Percentiles rank a stretch among this genome's conserved stretches.
Conservation (phyloP, 1,284 basidiomycete species). For the Vanrija sp. region DNA sequence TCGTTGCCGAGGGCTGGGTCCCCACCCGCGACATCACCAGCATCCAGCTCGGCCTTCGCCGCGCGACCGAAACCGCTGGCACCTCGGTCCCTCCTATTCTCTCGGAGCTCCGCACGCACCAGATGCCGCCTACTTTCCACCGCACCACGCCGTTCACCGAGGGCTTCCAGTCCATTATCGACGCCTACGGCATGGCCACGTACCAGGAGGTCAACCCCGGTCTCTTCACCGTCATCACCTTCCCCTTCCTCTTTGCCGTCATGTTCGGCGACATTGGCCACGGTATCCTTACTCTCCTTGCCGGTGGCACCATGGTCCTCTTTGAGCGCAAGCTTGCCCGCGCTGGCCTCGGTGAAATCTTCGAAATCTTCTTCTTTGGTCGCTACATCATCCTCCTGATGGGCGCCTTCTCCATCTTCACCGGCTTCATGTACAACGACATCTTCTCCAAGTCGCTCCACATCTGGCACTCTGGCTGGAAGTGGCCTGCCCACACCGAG, state of each 20-base stretch:
- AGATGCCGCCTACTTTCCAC: conserved; percentile 92
- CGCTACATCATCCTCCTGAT: conserved; percentile 98
- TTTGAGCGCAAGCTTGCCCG: conserved; percentile 77
- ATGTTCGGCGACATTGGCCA: conserved; percentile 99
- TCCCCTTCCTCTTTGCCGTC: conserved; percentile 98
- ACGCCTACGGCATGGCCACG: conserved; percentile 89
- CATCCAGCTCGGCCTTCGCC: conserved; percentile 83
- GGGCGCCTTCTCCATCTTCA: conserved; percentile 93
- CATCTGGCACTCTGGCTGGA: conserved; percentile 86
- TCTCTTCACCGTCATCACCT: conserved; percentile 86
- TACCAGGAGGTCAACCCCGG: conserved; percentile 99
- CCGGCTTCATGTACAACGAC: conserved; percentile 98
- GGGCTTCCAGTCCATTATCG: conserved; percentile 97
- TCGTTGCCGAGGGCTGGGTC: conserved; percentile 97
- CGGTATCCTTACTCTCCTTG: conserved; percentile 74
- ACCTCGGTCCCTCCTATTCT: conserved; percentile 88
- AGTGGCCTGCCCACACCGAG: conserved; percentile 60
- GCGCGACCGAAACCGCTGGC: conserved; percentile 93
- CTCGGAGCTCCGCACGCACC: conserved; percentile 82
- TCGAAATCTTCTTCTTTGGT: conserved; percentile 89
- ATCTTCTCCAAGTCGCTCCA: conserved; percentile 93
- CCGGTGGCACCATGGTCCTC: conserved; percentile 78
- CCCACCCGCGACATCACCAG: conserved; percentile 82
- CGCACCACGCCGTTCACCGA: conserved; percentile 96
- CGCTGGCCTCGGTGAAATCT: conserved; percentile 66